phyloP scores from a whole-genome alignment of 2,329 filamentous ascomycete genomes.

The Phialophora macrospora region DNA sequence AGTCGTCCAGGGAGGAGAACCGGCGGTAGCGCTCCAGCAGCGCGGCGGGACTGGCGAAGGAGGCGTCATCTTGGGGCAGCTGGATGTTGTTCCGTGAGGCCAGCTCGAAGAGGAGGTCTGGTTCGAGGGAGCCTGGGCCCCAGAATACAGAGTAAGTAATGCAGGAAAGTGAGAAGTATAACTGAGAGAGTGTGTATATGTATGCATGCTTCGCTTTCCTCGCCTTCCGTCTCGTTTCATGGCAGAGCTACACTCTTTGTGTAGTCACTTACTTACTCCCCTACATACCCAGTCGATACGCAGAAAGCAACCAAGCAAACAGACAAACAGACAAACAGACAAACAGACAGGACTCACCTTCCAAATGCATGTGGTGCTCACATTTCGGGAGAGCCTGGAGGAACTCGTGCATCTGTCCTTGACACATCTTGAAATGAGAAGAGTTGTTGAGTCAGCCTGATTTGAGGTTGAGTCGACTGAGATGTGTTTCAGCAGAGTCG shows the following conservation, averaged over 20 bases:
- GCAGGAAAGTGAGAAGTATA: neutral
- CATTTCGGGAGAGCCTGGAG: constrained; percentile 73
- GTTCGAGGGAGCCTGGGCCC: constrained; percentile 61
- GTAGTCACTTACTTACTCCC: neutral
- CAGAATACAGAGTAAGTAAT: neutral
- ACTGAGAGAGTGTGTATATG: neutral
- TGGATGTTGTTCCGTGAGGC: constrained; percentile 68
- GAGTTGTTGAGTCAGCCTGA: too few relatives aligned
- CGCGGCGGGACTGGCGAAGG: constrained; percentile 65
- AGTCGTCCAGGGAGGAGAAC: constrained; percentile 73
- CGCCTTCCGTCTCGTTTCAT: too few relatives aligned
- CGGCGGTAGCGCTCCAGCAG: constrained; percentile 67
- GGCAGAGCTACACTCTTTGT: too few relatives aligned
- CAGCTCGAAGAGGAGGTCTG: constrained; percentile 71
- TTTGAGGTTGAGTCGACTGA: too few relatives aligned
- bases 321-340: neutral
- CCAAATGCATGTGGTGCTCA: constrained; percentile 81
- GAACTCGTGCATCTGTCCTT: constrained; percentile 61
- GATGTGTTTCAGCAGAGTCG: neutral
- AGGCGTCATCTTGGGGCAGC: constrained; percentile 64
- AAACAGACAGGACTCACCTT: constrained; percentile 54
- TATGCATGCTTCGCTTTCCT: neutral
- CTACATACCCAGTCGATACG: neutral
- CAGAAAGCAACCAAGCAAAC: neutral
- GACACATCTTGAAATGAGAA: constrained; percentile 56